Evolutionary conservation across 352 stramenopile species (phyloP).

Genomic region (Globisporangium paroecandrum): DNA sequence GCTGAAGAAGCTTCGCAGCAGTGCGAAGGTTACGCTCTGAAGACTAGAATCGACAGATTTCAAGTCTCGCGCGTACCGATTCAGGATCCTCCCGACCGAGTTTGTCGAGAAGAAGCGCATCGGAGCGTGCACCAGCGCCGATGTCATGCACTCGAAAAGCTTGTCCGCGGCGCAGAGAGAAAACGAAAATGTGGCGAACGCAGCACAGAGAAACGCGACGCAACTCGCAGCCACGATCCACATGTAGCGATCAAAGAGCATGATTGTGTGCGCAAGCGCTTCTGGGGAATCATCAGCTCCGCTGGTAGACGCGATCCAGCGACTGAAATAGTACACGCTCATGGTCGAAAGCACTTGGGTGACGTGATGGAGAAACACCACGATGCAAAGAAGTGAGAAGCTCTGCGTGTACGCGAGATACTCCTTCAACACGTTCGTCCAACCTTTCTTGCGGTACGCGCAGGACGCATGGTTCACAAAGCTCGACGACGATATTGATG

Average conservation of each 20-base stretch:
- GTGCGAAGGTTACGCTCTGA: constrained; percentile 35
- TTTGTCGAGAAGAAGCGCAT: constrained; percentile 47
- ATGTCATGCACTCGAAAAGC: constrained; percentile 47
- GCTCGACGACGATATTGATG: constrained; percentile 2
- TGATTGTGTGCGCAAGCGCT: constrained; percentile 5
- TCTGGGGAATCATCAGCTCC: not conserved
- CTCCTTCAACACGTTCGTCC: constrained; percentile 25
- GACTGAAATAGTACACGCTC: constrained; percentile 36
- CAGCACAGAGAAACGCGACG: constrained; percentile 29
- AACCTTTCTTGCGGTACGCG: constrained; percentile 16
- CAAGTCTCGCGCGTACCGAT: constrained; percentile 31
- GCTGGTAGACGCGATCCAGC: constrained; percentile 30
- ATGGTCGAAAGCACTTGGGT: constrained; percentile 30
- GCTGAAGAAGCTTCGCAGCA: constrained; percentile 37
- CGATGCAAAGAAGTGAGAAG: constrained; percentile 22
- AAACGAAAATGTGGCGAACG: constrained; percentile 30
- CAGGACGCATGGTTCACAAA: constrained; percentile 14
- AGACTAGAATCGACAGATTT: constrained; percentile 40
- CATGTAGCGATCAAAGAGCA: constrained; percentile 25
- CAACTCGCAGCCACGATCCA: constrained; percentile 31
- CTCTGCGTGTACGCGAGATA: constrained; percentile 33
- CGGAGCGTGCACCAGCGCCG: constrained; percentile 32
- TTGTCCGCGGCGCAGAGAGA: constrained; percentile 26
- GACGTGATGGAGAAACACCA: constrained; percentile 29
- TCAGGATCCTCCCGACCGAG: constrained; percentile 43